Evolutionary conservation across 2,329 filamentous ascomycete genomes (phyloP), one percentile per base, ranked within the genome.

Genomic region (Blumeria graminis): DNA sequence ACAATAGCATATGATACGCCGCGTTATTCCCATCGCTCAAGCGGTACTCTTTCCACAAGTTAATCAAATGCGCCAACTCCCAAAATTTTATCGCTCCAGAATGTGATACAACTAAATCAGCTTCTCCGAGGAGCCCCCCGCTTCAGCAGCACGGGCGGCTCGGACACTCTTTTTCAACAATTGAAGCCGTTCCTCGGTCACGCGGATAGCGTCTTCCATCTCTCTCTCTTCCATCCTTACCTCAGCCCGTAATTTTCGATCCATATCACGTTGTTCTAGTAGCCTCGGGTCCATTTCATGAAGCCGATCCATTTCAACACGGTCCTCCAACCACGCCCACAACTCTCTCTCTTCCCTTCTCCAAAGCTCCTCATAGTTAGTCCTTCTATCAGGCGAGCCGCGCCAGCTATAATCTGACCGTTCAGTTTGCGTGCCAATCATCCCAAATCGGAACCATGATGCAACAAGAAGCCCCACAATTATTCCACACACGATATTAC

Each of bases 321-420:
- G 60, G 51, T 64, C 65, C 54, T 63, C 63, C 3, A 64, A 60
- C 67, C 64, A 66, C 56, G 64, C 59, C 62, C 67, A 68, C 0
- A 68, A 58, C 51, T 68, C 66, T 50, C 65, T 67, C 39, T 67
- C 67, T 59, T 68, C 67, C 55, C 62, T 59, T 55, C 64, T 61
- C 62, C 66, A 98, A 65, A 96, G 84, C 69, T 94, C 86, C 62
- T 96, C 89, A 66, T 95, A 96, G 0, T 86, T 87, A 1, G 83
- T 80, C 14, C 88, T 70, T 6, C 88, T 78, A 56, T 89, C 80
- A 0, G 84, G 76, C 32, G 63, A 62, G 57, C 65, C 46, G 1
- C 68, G 68, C 57, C 71, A 61, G 6, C 69, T 68, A 10, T 60
- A 16, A 46, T 67, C 68, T 7, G 69, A 68, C 57, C 68, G 72